Conservation (phyloP, 306 rosid genomes). For the Prosopis cineraria region DNA sequence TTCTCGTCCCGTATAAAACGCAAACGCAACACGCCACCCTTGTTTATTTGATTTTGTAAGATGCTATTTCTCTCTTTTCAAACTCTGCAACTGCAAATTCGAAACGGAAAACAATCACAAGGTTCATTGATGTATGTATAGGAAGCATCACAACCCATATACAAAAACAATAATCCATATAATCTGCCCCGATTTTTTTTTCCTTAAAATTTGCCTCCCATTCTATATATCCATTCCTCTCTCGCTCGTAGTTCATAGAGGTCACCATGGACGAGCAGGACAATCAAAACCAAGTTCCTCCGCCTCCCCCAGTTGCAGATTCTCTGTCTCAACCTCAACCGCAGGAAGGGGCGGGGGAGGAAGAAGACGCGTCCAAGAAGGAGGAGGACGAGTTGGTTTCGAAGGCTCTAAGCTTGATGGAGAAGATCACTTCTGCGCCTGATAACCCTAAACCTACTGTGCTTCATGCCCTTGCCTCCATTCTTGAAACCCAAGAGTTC, state of each 20-base stretch:
- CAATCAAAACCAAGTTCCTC: slow-evolving; percentile 41
- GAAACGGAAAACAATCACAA: not conserved
- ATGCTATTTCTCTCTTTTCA: not conserved
- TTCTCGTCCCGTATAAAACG: not conserved
- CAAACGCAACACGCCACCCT: not conserved
- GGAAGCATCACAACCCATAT: not conserved
- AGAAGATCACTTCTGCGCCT: slow-evolving; percentile 67
- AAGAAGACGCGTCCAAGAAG: slow-evolving; percentile 69
- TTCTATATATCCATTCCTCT: not conserved
- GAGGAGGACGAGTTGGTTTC: slow-evolving; percentile 77
- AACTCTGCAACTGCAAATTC: slow-evolving; percentile 23
- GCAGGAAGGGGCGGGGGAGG: slow-evolving; percentile 45
- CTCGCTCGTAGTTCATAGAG: slow-evolving; percentile 36
- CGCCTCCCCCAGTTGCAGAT: slow-evolving; percentile 43
- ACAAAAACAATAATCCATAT: not conserved
- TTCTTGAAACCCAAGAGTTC: slow-evolving; percentile 78
- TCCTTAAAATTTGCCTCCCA: not conserved
- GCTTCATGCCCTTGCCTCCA: slow-evolving; percentile 86
- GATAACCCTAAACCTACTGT: slow-evolving; percentile 75
- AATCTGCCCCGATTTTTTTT: not conserved
- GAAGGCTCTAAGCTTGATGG: slow-evolving; percentile 83
- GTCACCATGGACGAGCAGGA: slow-evolving; percentile 55
- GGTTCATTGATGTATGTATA: not conserved
- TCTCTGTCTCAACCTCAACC: slow-evolving; percentile 42
- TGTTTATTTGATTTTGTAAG: not conserved